These are phyloP conservation scores for Phoenix roebelenii DNA, from an alignment of 176 grass and related monocot species.

Conservation along the genomic window DNA sequence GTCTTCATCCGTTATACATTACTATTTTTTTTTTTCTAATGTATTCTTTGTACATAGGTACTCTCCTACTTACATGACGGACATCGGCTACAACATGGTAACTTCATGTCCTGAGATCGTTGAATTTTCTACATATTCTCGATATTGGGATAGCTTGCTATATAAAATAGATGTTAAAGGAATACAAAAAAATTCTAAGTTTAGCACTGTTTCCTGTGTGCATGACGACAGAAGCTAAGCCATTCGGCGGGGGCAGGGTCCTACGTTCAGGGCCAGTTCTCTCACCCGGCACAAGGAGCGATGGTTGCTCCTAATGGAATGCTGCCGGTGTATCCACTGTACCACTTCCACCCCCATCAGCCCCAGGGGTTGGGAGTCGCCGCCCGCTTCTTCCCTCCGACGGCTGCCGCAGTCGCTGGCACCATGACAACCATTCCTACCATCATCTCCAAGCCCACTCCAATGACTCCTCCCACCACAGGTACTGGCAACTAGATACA, in stretches of 20 bases:
- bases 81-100: constrained; percentile 83
- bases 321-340: constrained; percentile 84
- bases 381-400: constrained; percentile 60
- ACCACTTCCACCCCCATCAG: constrained; percentile 72
- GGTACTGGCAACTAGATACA: constrained; percentile 20
- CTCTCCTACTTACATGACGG: constrained; percentile 72
- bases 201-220: not conserved
- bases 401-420: constrained; percentile 12
- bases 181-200: too few species aligned
- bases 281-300: constrained; percentile 57
- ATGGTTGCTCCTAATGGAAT: constrained; percentile 55
- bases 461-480: constrained; percentile 47
- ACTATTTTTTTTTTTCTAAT: not conserved
- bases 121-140: not conserved
- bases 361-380: constrained; percentile 81
- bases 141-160: too few species aligned
- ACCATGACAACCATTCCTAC: constrained; percentile 39
- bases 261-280: constrained; percentile 66
- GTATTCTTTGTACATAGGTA: constrained; percentile 26
- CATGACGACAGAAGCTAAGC: constrained; percentile 51
- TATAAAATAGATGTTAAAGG: too few species aligned
- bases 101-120: not conserved
- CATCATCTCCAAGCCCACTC: constrained; percentile 65
- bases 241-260: constrained; percentile 43
- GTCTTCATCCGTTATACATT: too few species aligned